Evolutionary conservation across 1,284 basidiomycete species (phyloP), one percentile per base, ranked within the genome.

Genomic region (Ceratobasidium sp.): DNA sequence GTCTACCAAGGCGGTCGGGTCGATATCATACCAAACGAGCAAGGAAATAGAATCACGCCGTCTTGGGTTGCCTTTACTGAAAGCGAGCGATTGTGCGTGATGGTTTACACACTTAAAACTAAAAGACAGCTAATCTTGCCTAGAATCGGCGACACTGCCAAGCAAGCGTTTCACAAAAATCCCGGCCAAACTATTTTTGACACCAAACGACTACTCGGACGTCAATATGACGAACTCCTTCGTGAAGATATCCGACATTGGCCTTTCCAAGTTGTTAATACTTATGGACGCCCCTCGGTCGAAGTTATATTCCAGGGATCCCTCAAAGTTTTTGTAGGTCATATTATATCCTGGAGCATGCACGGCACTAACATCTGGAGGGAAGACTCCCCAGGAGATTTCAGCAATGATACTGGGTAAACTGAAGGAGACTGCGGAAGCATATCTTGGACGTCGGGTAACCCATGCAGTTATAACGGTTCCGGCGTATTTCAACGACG

Each of bases 371-470:
- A 71, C 76, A n/a, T n/a, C 34, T 43, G 6, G 36, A n/a, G 21
- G 60, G 1, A 61, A 91, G 90, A 88, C 89, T 2, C 91, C 94
- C 1, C 93, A 96, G 81, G 94, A 96, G 83, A 88, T 96, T 77
- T 93, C 90, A 71, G 94, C 96, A 73, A 99, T 98, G 97, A 88
- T 99, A 78, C 84, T 98, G 74, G 85, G 82, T 75, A 98, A 98
- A 88, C 98, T 99, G 96, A 98, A 98, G 89, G 97, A 98, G 85
- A 98, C 94, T 53, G 97, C 97, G 75, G 97, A 98, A 87, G 94
- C 96, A 26, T 98, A 98, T 83, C 91, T 99, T 73, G 96, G 96
- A 76, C 88, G 96, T 81, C 92, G 94, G 82, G 97, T 99, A 81
- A 96, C 94, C 70, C 94, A 99, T 83, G 95, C 97, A 74, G 96